These are phyloP conservation scores for Sporothrix inflata DNA, from an alignment of 2,329 filamentous ascomycete genomes.

Conservation along the genomic window DNA sequence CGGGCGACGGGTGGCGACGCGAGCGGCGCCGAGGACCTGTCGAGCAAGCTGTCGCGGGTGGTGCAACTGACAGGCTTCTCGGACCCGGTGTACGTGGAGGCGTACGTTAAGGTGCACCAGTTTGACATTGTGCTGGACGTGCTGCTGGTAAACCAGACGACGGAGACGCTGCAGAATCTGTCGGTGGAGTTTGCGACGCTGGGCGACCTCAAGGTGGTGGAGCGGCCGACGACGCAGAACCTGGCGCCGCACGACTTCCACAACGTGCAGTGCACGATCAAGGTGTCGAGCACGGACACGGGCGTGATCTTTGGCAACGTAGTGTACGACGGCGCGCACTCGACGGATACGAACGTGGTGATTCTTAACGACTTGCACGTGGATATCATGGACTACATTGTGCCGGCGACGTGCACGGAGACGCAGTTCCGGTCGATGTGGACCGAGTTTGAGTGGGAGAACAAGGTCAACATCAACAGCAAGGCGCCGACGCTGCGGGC, in stretches of 20 bases:
- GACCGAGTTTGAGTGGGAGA: slow-evolving; percentile 99
- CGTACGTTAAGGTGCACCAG: slow-evolving; percentile 97
- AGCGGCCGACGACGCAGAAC: slow-evolving; percentile 94
- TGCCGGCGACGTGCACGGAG: slow-evolving; percentile 93
- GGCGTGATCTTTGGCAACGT: slow-evolving; percentile 99
- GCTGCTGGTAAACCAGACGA: slow-evolving; percentile 94
- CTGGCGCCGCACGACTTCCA: slow-evolving; percentile 94
- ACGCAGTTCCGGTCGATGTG: slow-evolving; percentile 99
- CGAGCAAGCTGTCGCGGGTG: slow-evolving; percentile 92
- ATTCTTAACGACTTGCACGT: slow-evolving; percentile 98
- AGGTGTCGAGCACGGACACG: slow-evolving; percentile 90
- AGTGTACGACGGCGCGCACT: slow-evolving; percentile 91
- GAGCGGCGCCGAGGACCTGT: slow-evolving; percentile 75
- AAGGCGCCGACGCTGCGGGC: slow-evolving; percentile 90
- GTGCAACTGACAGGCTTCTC: slow-evolving; percentile 98
- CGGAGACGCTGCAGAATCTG: slow-evolving; percentile 93
- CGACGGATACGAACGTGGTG: slow-evolving; percentile 92
- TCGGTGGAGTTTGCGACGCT: slow-evolving; percentile 98
- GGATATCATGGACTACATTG: slow-evolving; percentile 99
- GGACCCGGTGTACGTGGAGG: slow-evolving; percentile 97
- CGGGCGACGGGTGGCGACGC: slow-evolving; percentile 91
- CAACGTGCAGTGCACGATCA: slow-evolving; percentile 98
- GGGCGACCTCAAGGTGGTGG: slow-evolving; percentile 96
- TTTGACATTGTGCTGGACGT: slow-evolving; percentile 98
- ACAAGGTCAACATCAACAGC: slow-evolving; percentile 99